Evolutionary conservation across 2,329 filamentous ascomycete species (phyloP), one percentile per base, ranked within the genome.

Genomic region (Bimuria novae-zelandiae): DNA sequence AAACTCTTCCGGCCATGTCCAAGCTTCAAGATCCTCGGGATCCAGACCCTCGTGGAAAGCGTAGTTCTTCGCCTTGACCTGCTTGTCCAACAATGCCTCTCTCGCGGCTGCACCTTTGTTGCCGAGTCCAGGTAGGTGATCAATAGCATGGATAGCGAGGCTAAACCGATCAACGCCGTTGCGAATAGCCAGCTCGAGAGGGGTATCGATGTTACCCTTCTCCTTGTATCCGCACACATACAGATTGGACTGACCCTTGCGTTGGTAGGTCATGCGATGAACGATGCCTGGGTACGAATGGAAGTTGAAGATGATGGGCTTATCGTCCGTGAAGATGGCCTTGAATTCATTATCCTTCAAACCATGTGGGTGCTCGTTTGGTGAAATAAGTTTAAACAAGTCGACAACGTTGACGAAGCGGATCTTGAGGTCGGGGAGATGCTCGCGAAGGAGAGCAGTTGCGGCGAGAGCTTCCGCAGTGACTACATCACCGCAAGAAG

Each of bases 191-290:
- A 92, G 77, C 75, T 91, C 89, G 17, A 92, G 83, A 1, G 89
- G 89, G 0, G 89, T 92, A 69, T 92, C 88, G 62, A 92, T 92
- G 71, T 92, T 92, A 41, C 89, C 89, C 81, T 92, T 92, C 78
- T 92, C 89, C 67, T 83, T 86, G 78, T 92, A 92, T 1, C 89
- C 89, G 27, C 86, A 80, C n/a, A 92, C 89, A 63, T 89, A 85
- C 57, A 92, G 73, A 72, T 89, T 85, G 40, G 79, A 70, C 70
- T 82, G 84, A 4, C 88, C 88, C 1, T 85, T 86, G 1, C 89
- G 84, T 76, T 88, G 88, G 76, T 91, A 92, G 0, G 88, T 89
- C 61, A 92, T 75, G 45, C 89, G 82, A 76, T 92, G 89, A 46
- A 92, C 83, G 64, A 92, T 79, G 87, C 87, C 92, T 7, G 89